Base-by-base conservation (phyloP, 257 asterid species). In the Thymus quinquecostatus region DNA sequence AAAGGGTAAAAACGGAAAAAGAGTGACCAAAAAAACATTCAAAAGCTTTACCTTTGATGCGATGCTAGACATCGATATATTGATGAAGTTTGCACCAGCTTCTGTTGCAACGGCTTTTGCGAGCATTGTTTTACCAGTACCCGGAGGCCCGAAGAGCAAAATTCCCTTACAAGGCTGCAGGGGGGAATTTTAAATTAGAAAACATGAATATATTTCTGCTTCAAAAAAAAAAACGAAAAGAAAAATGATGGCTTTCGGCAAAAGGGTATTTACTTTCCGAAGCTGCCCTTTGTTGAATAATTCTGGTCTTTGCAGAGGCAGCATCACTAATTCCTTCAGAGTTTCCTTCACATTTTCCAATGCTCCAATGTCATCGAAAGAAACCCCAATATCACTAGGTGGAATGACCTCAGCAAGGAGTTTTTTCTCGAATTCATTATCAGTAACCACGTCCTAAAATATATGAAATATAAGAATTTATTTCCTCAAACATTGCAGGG, bases 61-160 rank as follows among this genome's bases (percentile, higher is more conserved):
- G 79, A 85, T 85, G 86, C 77, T 78, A 32, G 87, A 80, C 87
- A 81, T 79, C 0, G 89, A 85, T 76, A 85, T 78, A 70, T 85
- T 85, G 68, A 85, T 80, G 64, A 85, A 85, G 79, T 85, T 85
- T 33, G 82, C 84, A 12, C 81, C 82, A 33, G 86, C 86, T 75
- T 82, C 86, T 5, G 85, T 82, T 0, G 89, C 89, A 70, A 84
- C 86, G 70, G 89, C 86, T 73, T 84, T 84, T 45, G 86, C 89
- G 45, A 84, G 85, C 86, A 84, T 84, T 8, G 86, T 82, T 73
- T 82, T 84, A 50, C 89, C 89, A 1, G 89, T 82, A 10, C 86
- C 89, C 41, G 86, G 89, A n/a, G 89, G 86, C 6, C 89, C 86
- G 47, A 84, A 84, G 32, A 84, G 86, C 85, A 84, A 75, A 68